Evolutionary conservation across 345 rosid species (phyloP).

Genomic region (Physaria fendleri): DNA sequence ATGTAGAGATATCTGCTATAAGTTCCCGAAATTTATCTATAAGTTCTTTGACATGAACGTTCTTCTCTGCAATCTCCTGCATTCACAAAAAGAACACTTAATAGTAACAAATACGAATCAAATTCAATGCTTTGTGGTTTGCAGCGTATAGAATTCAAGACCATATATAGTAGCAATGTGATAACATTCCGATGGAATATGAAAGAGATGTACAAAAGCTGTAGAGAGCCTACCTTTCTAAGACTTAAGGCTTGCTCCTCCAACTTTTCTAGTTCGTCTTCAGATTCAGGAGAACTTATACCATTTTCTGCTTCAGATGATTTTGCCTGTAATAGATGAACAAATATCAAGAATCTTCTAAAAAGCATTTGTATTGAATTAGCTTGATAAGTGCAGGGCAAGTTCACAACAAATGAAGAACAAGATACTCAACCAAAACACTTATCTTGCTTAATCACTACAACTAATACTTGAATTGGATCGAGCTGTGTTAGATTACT

Average conservation of each 20-base stretch:
- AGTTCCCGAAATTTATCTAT: conserved; percentile 77
- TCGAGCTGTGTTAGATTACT: neutral
- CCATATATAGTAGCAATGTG: neutral
- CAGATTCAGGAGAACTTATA: conserved; percentile 39
- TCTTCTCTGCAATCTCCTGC: conserved; percentile 83
- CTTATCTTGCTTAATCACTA: neutral
- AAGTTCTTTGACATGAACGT: conserved; percentile 57
- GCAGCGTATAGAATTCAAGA: neutral
- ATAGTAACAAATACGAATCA: neutral
- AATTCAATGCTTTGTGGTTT: neutral
- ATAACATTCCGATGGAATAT: neutral
- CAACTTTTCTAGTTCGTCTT: conserved; percentile 57
- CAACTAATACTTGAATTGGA: neutral
- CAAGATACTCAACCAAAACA: neutral
- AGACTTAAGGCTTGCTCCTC: conserved; percentile 67
- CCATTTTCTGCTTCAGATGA: conserved; percentile 38
- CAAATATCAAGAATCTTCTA: neutral
- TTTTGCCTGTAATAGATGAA: conserved; percentile 40
- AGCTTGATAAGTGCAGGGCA: neutral
- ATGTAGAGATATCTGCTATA: conserved; percentile 68
- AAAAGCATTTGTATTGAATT: neutral
- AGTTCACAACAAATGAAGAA: neutral
- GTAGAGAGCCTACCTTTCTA: conserved; percentile 48
- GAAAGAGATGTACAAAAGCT: neutral
- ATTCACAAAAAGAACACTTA: neutral